Percentiles rank a stretch among this genome's conserved stretches.
phyloP scores from a whole-genome alignment of 2,329 filamentous ascomycete species.

The Hymenoscyphus salicellus region DNA sequence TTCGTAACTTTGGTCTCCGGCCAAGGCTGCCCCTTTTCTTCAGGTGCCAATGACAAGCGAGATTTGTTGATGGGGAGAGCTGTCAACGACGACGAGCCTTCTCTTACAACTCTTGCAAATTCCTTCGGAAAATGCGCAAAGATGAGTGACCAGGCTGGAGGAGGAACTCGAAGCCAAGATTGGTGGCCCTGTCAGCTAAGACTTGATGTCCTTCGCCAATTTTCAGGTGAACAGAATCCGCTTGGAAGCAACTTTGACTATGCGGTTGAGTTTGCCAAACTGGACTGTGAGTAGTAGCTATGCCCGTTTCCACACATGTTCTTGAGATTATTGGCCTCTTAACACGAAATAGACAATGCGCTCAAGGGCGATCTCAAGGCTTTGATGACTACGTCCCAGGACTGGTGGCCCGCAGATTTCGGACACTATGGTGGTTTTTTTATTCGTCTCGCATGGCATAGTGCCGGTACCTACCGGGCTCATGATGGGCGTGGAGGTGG shows the following conservation, averaged over 20 bases:
- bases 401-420: constrained; percentile 61
- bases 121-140: constrained; percentile 29
- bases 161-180: constrained; percentile 52
- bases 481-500: constrained; percentile 57
- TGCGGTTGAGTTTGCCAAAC: constrained; percentile 54
- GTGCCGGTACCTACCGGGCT: constrained; percentile 58
- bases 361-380: constrained; percentile 56
- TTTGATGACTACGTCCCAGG: constrained; percentile 59
- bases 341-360: constrained; percentile 32
- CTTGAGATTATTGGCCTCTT: constrained; percentile 6
- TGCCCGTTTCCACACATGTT: neutral
- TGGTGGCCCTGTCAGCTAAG: constrained; percentile 58
- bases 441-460: constrained; percentile 61
- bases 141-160: constrained; percentile 37
- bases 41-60: constrained; percentile 16
- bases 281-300: constrained; percentile 49
- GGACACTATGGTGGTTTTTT: constrained; percentile 60
- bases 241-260: constrained; percentile 53
- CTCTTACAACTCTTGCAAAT: constrained; percentile 20
- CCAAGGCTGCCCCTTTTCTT: constrained; percentile 24
- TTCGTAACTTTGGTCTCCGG: constrained; percentile 17
- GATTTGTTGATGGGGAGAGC: constrained; percentile 17
- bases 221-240: constrained; percentile 51
- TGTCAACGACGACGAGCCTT: constrained; percentile 14
- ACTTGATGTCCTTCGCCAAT: constrained; percentile 57